Conservation (phyloP, 495 filamentous ascomycete species). For the Penicillium bialowiezense region DNA sequence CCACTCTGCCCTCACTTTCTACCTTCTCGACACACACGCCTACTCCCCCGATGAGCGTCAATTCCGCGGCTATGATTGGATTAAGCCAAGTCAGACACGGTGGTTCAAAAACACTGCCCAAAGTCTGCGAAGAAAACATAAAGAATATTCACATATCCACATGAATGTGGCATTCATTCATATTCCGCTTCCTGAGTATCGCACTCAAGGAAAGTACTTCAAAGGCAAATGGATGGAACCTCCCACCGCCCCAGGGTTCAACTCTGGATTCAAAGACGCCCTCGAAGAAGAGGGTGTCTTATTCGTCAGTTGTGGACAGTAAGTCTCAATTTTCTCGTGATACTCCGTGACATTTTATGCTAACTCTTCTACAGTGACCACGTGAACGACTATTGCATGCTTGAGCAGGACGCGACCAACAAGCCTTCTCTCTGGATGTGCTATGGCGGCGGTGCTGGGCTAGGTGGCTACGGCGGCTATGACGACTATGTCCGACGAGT, state of each 20-base stretch:
- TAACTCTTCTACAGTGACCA: slow-evolving; percentile 62
- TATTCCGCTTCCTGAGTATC: slow-evolving; percentile 91
- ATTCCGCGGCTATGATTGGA: slow-evolving; percentile 90
- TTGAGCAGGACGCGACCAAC: slow-evolving; percentile 44
- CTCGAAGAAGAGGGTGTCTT: slow-evolving; percentile 78
- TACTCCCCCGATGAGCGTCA: slow-evolving; percentile 88
- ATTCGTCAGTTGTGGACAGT: slow-evolving; percentile 90
- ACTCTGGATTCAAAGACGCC: slow-evolving; percentile 83
- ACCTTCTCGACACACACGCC: slow-evolving; percentile 88
- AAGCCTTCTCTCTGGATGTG: slow-evolving; percentile 95
- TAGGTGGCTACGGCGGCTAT: slow-evolving; percentile 93
- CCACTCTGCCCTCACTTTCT: slow-evolving; percentile 89
- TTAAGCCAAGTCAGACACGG: slow-evolving; percentile 87
- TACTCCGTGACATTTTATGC: background rate
- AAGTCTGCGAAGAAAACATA: slow-evolving; percentile 65
- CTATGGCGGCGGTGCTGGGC: slow-evolving; percentile 83
- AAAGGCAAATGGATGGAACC: slow-evolving; percentile 70
- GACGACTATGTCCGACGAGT: slow-evolving; percentile 78
- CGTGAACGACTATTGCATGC: slow-evolving; percentile 91
- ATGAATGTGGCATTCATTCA: slow-evolving; percentile 98
- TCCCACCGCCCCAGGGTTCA: slow-evolving; percentile 82
- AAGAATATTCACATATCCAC: slow-evolving; percentile 83
- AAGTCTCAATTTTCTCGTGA: slow-evolving; percentile 31
- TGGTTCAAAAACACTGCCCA: slow-evolving; percentile 84
- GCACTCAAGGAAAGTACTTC: slow-evolving; percentile 42